phyloP scores from a whole-genome alignment of 768 basidiomycete genomes.

The Boletus pseudo-olivaceus region DNA sequence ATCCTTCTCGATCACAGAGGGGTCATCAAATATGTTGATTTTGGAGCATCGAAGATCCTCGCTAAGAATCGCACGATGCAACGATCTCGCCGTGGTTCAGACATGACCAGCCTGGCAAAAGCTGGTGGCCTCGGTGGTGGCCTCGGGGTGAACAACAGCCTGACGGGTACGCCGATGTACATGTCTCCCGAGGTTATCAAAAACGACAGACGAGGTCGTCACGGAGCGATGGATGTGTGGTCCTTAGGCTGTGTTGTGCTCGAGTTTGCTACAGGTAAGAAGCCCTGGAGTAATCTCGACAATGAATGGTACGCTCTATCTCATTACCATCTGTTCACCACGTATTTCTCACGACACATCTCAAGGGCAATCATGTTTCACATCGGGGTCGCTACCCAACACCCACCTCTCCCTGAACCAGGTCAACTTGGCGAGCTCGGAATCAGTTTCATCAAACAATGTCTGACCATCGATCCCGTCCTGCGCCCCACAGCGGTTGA shows the following conservation, averaged over 20 bases:
- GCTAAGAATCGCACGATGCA: conserved; percentile 84
- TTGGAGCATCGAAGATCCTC: conserved; percentile 95
- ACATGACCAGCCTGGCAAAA: conserved; percentile 33
- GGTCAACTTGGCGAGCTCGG: conserved; percentile 85
- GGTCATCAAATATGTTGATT: conserved; percentile 96
- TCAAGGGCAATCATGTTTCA: conserved; percentile 99
- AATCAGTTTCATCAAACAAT: conserved; percentile 91
- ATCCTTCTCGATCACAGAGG: conserved; percentile 88
- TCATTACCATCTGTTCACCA: background rate
- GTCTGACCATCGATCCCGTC: conserved; percentile 83
- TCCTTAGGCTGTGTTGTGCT: conserved; percentile 96
- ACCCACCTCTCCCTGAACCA: conserved; percentile 91
- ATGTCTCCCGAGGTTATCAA: conserved; percentile 99
- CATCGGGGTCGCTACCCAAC: conserved; percentile 94
- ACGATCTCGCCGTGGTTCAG: conserved; percentile 58
- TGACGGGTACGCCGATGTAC: conserved; percentile 99
- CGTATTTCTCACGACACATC: conserved; percentile 2
- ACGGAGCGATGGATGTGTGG: conserved; percentile 99
- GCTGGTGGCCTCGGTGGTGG: conserved; percentile 35
- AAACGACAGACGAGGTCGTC: conserved; percentile 80
- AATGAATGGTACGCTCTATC: conserved; percentile 82
- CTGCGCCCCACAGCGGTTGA: conserved; percentile 81
- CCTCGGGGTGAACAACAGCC: conserved; percentile 69
- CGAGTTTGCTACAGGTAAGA: conserved; percentile 93
- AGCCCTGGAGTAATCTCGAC: conserved; percentile 98